These are phyloP conservation scores for Trichosanthes truncata DNA, from an alignment of 306 rosid species.

Conservation along the genomic window DNA sequence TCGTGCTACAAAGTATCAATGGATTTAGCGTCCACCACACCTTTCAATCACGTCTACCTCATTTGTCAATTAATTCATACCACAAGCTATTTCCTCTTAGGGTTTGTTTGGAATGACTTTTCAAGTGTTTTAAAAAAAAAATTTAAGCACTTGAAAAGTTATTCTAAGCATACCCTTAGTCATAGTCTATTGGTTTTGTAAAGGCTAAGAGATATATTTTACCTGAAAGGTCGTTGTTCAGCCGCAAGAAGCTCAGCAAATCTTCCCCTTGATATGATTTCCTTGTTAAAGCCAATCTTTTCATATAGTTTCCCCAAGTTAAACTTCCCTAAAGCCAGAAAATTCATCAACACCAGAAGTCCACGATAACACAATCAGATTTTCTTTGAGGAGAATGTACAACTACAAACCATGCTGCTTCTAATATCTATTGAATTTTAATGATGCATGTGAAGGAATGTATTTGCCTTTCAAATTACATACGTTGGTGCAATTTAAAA, in stretches of 20 bases:
- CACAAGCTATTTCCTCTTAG: neutral
- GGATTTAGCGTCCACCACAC: neutral
- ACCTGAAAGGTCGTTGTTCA: constrained; percentile 87
- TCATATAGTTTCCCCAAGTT: constrained; percentile 82
- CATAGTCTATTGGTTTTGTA: neutral
- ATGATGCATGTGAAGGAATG: neutral
- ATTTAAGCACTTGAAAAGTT: no score
- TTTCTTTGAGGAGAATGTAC: neutral
- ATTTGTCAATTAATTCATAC: neutral
- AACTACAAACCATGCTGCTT: neutral
- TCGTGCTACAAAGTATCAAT: neutral
- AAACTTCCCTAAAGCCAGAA: constrained; percentile 49
- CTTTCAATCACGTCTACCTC: neutral
- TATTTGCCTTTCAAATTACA: neutral
- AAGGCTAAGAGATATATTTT: neutral
- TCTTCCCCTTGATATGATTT: constrained; percentile 83
- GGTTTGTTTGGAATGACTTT: no score
- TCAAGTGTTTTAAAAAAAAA: no score
- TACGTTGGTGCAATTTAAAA: neutral
- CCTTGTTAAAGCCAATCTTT: constrained; percentile 94
- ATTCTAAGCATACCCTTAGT: no score
- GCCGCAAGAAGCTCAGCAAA: constrained; percentile 87
- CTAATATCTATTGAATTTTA: neutral
- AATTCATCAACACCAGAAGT: neutral
- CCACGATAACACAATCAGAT: neutral